phyloP scores from a whole-genome alignment of 2,329 filamentous ascomycete species.

The Bipolaris victoriae region DNA sequence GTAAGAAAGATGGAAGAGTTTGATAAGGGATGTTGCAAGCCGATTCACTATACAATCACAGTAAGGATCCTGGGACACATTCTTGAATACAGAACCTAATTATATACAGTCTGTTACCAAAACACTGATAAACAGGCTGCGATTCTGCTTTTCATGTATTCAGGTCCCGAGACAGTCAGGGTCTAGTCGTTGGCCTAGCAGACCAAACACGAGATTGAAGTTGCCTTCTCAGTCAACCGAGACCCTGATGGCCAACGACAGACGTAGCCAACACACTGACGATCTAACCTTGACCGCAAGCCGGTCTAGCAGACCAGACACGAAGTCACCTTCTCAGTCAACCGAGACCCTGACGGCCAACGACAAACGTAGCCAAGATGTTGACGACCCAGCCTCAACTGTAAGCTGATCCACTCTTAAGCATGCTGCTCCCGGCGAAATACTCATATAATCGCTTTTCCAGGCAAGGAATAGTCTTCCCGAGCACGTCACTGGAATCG shows the following conservation, averaged over 20 bases:
- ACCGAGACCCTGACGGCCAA: no score
- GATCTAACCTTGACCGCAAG: background rate
- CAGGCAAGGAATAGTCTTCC: background rate
- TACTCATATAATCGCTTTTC: background rate
- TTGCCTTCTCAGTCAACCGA: background rate
- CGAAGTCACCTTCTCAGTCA: no score
- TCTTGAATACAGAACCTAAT: background rate
- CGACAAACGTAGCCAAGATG: no score
- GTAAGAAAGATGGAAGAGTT: background rate
- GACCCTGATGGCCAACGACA: background rate
- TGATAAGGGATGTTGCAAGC: background rate
- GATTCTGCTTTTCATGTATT: conserved; percentile 4
- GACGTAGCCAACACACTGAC: no score
- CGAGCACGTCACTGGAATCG: background rate
- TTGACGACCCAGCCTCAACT: no score
- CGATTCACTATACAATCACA: background rate
- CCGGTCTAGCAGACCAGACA: background rate
- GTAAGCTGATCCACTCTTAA: no score
- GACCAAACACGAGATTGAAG: background rate
- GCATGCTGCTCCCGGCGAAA: background rate
- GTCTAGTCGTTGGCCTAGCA: background rate
- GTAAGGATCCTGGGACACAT: background rate
- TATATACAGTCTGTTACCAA: background rate
- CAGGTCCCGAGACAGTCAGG: background rate
- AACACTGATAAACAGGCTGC: background rate